phyloP scores from a whole-genome alignment of 2,329 filamentous ascomycete species.

The Xylaria sp. region DNA sequence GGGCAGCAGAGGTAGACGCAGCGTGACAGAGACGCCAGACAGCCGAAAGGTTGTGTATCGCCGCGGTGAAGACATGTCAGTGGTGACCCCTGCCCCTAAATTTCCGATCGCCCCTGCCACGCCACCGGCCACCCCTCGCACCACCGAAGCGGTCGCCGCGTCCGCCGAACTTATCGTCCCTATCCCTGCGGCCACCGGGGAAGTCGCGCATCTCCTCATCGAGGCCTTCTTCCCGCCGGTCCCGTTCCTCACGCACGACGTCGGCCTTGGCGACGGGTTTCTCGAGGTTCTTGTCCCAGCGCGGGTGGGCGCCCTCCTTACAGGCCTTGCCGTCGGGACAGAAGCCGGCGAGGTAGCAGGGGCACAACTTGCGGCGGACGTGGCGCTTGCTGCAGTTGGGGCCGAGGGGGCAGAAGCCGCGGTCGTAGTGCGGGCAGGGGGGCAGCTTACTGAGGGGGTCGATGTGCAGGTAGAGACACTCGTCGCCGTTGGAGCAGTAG shows the following conservation, averaged over 20 bases:
- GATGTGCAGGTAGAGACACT: slow-evolving; percentile 92
- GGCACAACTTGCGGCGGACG: slow-evolving; percentile 81
- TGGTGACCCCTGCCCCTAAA: slow-evolving; percentile 40
- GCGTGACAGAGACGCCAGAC: background rate
- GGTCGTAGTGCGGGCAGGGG: slow-evolving; percentile 90
- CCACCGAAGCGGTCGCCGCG: slow-evolving; percentile 51
- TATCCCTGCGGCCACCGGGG: slow-evolving; percentile 42
- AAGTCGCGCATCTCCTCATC: slow-evolving; percentile 48
- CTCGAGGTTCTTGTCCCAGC: slow-evolving; percentile 80
- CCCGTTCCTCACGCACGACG: slow-evolving; percentile 64
- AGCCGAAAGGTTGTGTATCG: background rate
- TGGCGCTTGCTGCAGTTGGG: slow-evolving; percentile 90
- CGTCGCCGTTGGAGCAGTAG: slow-evolving; percentile 96
- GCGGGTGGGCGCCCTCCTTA: slow-evolving; percentile 82
- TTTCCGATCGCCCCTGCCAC: slow-evolving; percentile 49
- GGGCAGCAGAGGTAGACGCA: background rate
- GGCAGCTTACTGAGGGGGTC: slow-evolving; percentile 82
- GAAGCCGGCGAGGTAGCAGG: slow-evolving; percentile 91
- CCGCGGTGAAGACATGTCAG: background rate
- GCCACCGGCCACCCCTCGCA: slow-evolving; percentile 43
- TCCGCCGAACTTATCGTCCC: slow-evolving; percentile 46
- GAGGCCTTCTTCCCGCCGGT: slow-evolving; percentile 56
- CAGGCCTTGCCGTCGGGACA: slow-evolving; percentile 85
- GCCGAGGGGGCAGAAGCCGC: slow-evolving; percentile 92
- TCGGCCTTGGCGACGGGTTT: slow-evolving; percentile 77